phyloP scores from a whole-genome alignment of 2,329 filamentous ascomycete genomes.

The Aspergillus transmontanensis region DNA sequence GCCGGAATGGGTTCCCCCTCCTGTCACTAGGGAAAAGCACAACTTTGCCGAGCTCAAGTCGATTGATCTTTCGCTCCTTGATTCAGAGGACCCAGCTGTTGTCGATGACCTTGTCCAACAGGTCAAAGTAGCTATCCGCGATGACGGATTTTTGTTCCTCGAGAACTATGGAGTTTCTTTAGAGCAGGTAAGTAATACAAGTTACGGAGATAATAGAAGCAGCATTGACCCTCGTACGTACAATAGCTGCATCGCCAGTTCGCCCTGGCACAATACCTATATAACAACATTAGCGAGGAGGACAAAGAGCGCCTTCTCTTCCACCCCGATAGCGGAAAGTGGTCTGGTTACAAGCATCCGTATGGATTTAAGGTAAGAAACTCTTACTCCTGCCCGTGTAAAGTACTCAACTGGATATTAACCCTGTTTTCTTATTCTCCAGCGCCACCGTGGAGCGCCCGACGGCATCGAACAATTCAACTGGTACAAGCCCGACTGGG shows the following conservation, averaged over 20 bases:
- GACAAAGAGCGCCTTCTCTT: constrained; percentile 54
- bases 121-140: constrained; percentile 46
- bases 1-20: constrained; percentile 48
- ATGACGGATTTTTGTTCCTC: constrained; percentile 52
- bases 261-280: constrained; percentile 53
- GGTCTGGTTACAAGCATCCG: constrained; percentile 55
- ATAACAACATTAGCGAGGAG: constrained; percentile 53
- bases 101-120: constrained; percentile 48
- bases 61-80: constrained; percentile 49
- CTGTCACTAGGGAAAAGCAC: constrained; percentile 48
- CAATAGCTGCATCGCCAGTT: constrained; percentile 53
- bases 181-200: constrained; percentile 35
- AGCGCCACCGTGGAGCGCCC: constrained; percentile 46
- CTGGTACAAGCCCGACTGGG: constrained; percentile 54
- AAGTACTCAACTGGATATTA: not conserved
- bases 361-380: constrained; percentile 47
- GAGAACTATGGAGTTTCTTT: constrained; percentile 55
- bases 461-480: constrained; percentile 60
- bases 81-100: constrained; percentile 46
- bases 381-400: not conserved
- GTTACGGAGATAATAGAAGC: not conserved
- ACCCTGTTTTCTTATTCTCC: not conserved
- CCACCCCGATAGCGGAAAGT: constrained; percentile 51
- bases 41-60: constrained; percentile 48
- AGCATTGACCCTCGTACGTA: not conserved